Conservation (phyloP, 176 grass and related monocot genomes). For the Oryza meridionalis region DNA sequence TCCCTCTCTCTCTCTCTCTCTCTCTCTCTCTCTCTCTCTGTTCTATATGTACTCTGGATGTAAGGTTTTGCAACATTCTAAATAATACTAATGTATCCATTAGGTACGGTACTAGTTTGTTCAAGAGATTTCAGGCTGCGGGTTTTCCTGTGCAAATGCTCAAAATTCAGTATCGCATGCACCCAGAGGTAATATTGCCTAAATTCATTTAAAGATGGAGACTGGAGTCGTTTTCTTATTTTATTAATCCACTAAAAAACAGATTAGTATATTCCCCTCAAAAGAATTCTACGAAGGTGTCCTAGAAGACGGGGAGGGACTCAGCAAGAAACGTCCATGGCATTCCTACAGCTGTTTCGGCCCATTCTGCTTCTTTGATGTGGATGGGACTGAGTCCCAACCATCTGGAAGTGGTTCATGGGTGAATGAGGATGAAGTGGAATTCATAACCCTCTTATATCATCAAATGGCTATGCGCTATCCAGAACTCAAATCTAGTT, state of each 20-base stretch:
- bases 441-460: conserved; percentile 85
- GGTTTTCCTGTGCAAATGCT: conserved; percentile 99
- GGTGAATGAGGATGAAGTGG: conserved; percentile 85
- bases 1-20: neutral
- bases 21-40: neutral
- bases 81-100: conserved; percentile 33
- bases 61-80: conserved; percentile 33
- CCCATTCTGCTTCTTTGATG: conserved; percentile 95
- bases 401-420: conserved; percentile 85
- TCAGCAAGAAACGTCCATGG: conserved; percentile 64
- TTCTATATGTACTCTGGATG: neutral
- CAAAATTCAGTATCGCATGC: conserved; percentile 96
- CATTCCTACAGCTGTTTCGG: conserved; percentile 76
- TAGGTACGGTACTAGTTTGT: conserved; percentile 93
- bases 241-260: conserved; percentile 38
- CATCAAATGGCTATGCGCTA: conserved; percentile 65
- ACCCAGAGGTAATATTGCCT: conserved; percentile 71
- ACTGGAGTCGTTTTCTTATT: conserved; percentile 33
- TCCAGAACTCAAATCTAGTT: conserved; percentile 76
- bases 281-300: conserved; percentile 90
- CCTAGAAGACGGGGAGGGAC: conserved; percentile 78
- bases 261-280: conserved; percentile 96
- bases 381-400: conserved; percentile 81
- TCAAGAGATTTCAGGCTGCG: conserved; percentile 93
- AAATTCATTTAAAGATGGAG: conserved; percentile 27